A percentile compares a stretch with the other conserved stretches of the same genome.
phyloP scores from a whole-genome alignment of 2,329 filamentous ascomycete genomes.

The Coniochaeta hoffmannii region DNA sequence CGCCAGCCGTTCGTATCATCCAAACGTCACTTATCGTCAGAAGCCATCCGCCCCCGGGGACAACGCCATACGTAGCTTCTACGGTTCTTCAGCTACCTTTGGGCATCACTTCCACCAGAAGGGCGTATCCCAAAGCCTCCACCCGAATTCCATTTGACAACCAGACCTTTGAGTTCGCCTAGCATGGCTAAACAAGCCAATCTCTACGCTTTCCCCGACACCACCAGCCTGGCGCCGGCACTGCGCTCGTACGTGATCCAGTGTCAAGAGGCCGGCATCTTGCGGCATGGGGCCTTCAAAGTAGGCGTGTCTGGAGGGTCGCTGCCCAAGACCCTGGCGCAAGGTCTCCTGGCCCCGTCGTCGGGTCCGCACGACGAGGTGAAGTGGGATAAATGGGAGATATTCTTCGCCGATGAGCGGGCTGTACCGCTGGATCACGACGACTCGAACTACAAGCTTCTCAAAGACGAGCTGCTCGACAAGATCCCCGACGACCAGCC shows the following conservation, averaged over 20 bases:
- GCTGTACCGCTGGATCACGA: slow-evolving; percentile 84
- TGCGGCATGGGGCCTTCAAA: slow-evolving; percentile 79
- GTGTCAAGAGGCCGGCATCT: slow-evolving; percentile 70
- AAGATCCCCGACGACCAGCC: slow-evolving; percentile 67
- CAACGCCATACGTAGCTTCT: neutral
- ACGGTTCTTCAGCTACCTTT: neutral
- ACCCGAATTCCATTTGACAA: neutral
- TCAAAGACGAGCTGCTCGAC: slow-evolving; percentile 82
- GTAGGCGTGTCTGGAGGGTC: slow-evolving; percentile 91
- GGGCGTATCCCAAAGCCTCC: too few relatives aligned
- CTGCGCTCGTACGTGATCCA: slow-evolving; percentile 78
- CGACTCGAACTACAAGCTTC: slow-evolving; percentile 88
- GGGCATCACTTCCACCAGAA: too few relatives aligned
- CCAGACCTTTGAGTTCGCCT: slow-evolving; percentile 1
- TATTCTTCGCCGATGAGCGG: slow-evolving; percentile 98
- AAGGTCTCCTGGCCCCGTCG: slow-evolving; percentile 64
- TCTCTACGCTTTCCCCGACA: slow-evolving; percentile 73
- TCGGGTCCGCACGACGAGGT: slow-evolving; percentile 52
- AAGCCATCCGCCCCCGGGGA: neutral
- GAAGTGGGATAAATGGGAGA: slow-evolving; percentile 84
- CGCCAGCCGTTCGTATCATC: neutral
- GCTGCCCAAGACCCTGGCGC: slow-evolving; percentile 78
- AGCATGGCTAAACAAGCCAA: slow-evolving; percentile 54
- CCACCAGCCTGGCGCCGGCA: slow-evolving; percentile 63
- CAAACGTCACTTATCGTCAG: neutral